Evolutionary conservation across 352 stramenopile species (phyloP), one percentile per base, ranked within the genome.

Genomic region (Globisporangium lucens): DNA sequence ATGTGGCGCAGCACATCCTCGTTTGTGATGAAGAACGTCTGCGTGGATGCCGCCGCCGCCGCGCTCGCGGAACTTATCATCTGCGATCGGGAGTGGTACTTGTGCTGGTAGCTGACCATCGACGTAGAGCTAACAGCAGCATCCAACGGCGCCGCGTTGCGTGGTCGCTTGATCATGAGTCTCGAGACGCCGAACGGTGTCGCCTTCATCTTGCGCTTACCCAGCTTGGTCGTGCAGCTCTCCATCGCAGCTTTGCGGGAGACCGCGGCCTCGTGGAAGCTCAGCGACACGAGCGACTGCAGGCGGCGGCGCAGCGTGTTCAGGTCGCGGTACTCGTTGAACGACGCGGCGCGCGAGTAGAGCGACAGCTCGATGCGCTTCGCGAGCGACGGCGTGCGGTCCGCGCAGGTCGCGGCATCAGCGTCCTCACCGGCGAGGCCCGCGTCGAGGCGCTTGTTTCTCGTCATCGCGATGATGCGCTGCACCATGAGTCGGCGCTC

Each of bases 291-390:
- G 43, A 95, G 81, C 53, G 85, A 94, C 73, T 95, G 88, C 35
- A 95, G 73, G 6, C 87, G 80, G 10, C 86, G 75, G 10, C 86
- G 85, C 62, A 95, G 67, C 24, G 87, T 95, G 75, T 94, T 93
- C 15, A 95, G 69, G 66, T 95, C 85, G 24, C 87, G 78, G 75
- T 95, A 95, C 70, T 95, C 87, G 61, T 91, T 74, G 67, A 94
- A 94, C 2, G 85, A 94, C 12, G 87, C 85, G 0, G 85, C 87
- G 24, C 87, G 75, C 2, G 85, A 93, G 70, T 95, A 95, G 9
- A 95, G 73, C 60, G 82, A 93, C 58, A 95, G 79, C 65, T 95
- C 87, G 65, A 94, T 95, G 52, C 86, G 85, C 72, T 94, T 95
- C 22, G 87, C 85, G 5, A 95, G 79, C 41, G 87, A 95, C 43